These are phyloP conservation scores for Populus deltoides DNA, from an alignment of 345 rosid species.

Conservation along the genomic window DNA sequence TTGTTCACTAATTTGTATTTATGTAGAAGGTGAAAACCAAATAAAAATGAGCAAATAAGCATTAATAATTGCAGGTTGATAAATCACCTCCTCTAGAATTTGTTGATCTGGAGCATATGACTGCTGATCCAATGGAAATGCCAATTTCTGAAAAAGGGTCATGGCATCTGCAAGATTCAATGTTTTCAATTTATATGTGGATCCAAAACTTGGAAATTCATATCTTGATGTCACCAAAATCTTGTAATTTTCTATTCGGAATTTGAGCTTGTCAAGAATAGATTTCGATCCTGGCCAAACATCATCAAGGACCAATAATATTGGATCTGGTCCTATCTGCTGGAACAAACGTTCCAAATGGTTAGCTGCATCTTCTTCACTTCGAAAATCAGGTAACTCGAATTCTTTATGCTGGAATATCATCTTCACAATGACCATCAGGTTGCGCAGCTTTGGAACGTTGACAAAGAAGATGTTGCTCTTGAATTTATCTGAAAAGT, in stretches of 20 bases:
- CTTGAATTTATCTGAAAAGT: constrained; percentile 19
- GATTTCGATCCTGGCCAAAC: constrained; percentile 27
- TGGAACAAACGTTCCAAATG: constrained; percentile 21
- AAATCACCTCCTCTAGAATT: constrained; percentile 16
- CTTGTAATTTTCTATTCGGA: constrained; percentile 19
- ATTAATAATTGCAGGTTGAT: neutral
- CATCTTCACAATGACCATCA: constrained; percentile 12
- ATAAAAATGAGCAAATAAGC: neutral
- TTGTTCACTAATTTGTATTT: too few relatives aligned
- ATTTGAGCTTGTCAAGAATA: constrained; percentile 22
- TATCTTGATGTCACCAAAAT: constrained; percentile 31
- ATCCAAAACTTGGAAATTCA: constrained; percentile 18
- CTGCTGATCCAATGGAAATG: constrained; percentile 3
- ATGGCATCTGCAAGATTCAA: constrained; percentile 18
- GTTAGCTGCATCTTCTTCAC: constrained; percentile 24
- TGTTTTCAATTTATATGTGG: constrained; percentile 16
- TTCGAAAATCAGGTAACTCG: constrained; percentile 8
- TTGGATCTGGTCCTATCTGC: constrained; percentile 3
- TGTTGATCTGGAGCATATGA: constrained; percentile 6
- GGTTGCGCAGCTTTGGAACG: constrained; percentile 20
- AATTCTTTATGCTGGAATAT: constrained; percentile 18
- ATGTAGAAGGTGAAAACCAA: neutral
- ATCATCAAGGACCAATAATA: constrained; percentile 33
- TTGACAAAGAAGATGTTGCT: constrained; percentile 23
- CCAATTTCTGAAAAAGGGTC: constrained; percentile 18